Evolutionary conservation across 1,284 basidiomycete genomes (phyloP).

Genomic region (Ganoderma lingzhi): DNA sequence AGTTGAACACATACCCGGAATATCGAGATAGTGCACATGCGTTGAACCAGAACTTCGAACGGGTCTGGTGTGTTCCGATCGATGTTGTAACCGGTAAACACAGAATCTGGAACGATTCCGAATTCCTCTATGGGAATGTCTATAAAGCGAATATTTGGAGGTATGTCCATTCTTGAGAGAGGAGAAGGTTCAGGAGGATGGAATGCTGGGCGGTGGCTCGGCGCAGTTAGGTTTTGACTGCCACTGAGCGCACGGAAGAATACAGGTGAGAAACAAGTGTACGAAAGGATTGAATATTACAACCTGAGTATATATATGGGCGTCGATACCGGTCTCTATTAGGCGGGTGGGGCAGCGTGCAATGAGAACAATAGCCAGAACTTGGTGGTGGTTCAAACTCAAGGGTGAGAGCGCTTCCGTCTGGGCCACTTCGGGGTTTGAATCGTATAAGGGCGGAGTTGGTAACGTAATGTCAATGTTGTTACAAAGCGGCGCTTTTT

Average conservation of each 20-base stretch:
- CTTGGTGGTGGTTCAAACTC: too few relatives aligned
- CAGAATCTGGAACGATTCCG: background rate
- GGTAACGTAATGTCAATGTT: background rate
- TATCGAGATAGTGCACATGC: background rate
- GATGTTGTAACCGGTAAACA: background rate
- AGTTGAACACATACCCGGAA: background rate
- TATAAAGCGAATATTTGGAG: background rate
- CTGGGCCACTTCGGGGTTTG: background rate
- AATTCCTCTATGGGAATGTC: background rate
- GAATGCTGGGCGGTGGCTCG: too few relatives aligned
- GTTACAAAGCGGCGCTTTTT: background rate
- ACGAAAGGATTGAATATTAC: too few relatives aligned
- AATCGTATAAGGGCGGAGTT: background rate
- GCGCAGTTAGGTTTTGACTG: too few relatives aligned
- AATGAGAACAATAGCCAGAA: background rate
- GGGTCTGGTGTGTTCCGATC: background rate
- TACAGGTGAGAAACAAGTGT: too few relatives aligned
- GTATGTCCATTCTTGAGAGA: background rate
- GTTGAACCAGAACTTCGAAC: background rate
- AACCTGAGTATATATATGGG: too few relatives aligned
- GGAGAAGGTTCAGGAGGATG: too few relatives aligned
- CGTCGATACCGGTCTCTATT: too few relatives aligned
- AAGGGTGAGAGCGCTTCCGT: background rate
- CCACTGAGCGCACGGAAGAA: too few relatives aligned
- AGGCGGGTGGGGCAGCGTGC: too few relatives aligned